Conservation (phyloP, 495 filamentous ascomycete genomes). For the Cercophora sp. region DNA sequence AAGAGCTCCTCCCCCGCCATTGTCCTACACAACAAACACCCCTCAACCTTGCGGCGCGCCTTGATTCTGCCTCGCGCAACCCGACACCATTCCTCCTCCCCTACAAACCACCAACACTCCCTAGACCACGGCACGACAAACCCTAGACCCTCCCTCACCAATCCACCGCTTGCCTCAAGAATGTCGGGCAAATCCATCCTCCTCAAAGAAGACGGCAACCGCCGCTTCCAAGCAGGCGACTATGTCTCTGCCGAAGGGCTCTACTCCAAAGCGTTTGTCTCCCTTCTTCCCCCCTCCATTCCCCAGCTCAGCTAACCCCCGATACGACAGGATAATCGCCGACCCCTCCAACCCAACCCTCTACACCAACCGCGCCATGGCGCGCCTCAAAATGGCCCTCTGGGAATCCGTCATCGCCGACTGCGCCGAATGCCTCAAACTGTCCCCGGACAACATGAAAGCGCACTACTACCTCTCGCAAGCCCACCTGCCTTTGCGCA, state of each 20-base stretch:
- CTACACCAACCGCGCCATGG: constrained; percentile 88
- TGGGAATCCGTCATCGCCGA: constrained; percentile 79
- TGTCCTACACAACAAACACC: too few relatives aligned
- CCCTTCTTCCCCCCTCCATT: not conserved
- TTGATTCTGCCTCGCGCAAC: constrained; percentile 1
- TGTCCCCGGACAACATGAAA: constrained; percentile 68
- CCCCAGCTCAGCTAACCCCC: not conserved
- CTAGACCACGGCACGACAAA: too few relatives aligned
- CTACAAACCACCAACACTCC: not conserved
- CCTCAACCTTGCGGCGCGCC: not conserved
- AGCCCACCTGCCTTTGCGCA: constrained; percentile 69
- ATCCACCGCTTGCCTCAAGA: too few relatives aligned
- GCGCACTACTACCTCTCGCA: constrained; percentile 80
- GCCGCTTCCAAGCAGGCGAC: constrained; percentile 63
- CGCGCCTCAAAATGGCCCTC: constrained; percentile 65
- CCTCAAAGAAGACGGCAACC: constrained; percentile 53
- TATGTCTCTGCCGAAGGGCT: constrained; percentile 68
- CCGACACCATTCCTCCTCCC: not conserved
- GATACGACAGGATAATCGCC: constrained; percentile 47
- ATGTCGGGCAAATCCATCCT: constrained; percentile 7
- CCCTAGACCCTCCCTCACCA: too few relatives aligned
- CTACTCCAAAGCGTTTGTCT: constrained; percentile 79
- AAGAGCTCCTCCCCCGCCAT: too few relatives aligned
- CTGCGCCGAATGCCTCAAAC: constrained; percentile 66
- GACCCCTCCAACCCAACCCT: constrained; percentile 59